Conservation (phyloP, 2,329 filamentous ascomycete species). For the Tolypocladium endophyticum region DNA sequence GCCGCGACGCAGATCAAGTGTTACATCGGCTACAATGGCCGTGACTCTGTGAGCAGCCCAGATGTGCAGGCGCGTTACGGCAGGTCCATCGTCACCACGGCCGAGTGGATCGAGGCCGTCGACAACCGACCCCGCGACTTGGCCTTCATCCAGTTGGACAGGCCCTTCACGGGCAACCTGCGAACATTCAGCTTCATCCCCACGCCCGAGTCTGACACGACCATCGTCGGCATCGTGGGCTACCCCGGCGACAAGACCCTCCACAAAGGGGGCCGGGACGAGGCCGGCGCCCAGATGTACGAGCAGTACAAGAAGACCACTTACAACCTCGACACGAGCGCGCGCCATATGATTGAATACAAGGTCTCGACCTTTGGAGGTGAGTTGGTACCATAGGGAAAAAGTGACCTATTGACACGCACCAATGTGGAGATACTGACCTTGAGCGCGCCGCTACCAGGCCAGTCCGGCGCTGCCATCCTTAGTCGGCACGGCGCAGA, state of each 20-base stretch:
- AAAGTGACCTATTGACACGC: neutral
- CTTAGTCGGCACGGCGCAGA: neutral
- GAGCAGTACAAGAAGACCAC: neutral
- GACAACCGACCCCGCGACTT: constrained; percentile 10
- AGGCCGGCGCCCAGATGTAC: neutral
- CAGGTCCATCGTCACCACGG: constrained; percentile 9
- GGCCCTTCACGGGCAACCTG: constrained; percentile 12
- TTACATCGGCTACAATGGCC: constrained; percentile 23
- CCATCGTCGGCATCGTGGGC: neutral
- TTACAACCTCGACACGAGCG: neutral
- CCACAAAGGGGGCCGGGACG: neutral
- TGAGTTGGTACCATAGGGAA: neutral
- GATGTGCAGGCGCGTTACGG: constrained; percentile 8
- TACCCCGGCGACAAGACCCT: neutral
- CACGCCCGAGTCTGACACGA: neutral
- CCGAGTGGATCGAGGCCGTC: constrained; percentile 9
- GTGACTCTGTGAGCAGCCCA: neutral
- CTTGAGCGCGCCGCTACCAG: neutral
- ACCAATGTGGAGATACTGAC: neutral
- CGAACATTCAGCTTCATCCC: constrained; percentile 8
- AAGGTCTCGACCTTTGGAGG: neutral
- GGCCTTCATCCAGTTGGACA: constrained; percentile 14
- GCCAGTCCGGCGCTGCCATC: neutral
- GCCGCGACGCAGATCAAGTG: constrained; percentile 16
- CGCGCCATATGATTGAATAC: neutral